Percentiles rank a stretch among this genome's conserved stretches.
phyloP scores from a whole-genome alignment of 352 stramenopile species.

The Globisporangium abappressorium region DNA sequence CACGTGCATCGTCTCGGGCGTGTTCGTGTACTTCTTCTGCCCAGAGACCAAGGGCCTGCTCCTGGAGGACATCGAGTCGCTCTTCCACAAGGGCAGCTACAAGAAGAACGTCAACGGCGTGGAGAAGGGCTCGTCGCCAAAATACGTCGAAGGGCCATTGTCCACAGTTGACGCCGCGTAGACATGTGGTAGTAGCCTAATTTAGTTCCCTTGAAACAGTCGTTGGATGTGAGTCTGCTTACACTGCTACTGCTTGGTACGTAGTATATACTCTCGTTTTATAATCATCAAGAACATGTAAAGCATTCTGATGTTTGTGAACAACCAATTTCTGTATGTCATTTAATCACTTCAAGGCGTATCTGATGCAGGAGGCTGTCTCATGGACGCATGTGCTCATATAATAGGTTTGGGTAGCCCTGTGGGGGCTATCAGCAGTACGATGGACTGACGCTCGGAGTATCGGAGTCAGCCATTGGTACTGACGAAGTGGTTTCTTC shows the following conservation, averaged over 20 bases:
- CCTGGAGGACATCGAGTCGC: conserved; percentile 54
- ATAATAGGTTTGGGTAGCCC: neutral
- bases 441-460: neutral
- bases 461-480: neutral
- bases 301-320: neutral
- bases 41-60: conserved; percentile 55
- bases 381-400: neutral
- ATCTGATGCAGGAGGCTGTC: neutral
- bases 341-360: neutral
- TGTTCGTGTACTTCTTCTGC: conserved; percentile 53
- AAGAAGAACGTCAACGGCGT: conserved; percentile 18
- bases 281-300: neutral
- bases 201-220: too few relatives aligned
- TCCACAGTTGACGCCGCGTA: neutral
- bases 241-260: neutral
- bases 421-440: neutral
- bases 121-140: neutral
- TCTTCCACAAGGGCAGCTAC: conserved; percentile 38
- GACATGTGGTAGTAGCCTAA: neutral
- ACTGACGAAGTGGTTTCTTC: neutral
- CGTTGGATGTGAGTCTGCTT: neutral
- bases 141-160: neutral
- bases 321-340: neutral
- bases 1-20: too few relatives aligned
- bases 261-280: neutral